These are phyloP conservation scores for Hypoxylon sp. DNA, from an alignment of 2,329 filamentous ascomycete genomes.

Conservation along the genomic window DNA sequence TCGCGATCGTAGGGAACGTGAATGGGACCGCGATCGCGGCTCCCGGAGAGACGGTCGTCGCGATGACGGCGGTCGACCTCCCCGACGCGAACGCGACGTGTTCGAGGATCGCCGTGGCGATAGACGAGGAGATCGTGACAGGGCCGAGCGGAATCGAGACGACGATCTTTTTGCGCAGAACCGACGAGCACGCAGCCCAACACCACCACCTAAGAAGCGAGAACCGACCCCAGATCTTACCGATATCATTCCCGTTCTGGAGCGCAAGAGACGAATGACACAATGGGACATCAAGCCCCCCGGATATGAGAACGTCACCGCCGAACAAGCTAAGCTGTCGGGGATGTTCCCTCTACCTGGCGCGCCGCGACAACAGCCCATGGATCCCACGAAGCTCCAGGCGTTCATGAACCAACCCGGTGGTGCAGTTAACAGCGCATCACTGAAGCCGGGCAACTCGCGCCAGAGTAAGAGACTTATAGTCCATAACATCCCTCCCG, in stretches of 20 bases:
- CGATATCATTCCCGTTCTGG: constrained; percentile 81
- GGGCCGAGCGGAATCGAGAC: constrained; percentile 60
- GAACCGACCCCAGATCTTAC: constrained; percentile 97
- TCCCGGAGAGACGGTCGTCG: constrained; percentile 59
- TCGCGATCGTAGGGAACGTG: constrained; percentile 59
- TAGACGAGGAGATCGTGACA: constrained; percentile 52
- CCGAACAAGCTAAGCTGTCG: constrained; percentile 97
- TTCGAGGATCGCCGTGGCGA: constrained; percentile 70
- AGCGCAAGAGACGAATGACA: constrained; percentile 90
- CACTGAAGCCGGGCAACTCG: constrained; percentile 91
- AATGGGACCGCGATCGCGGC: constrained; percentile 74
- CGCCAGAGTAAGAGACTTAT: constrained; percentile 94
- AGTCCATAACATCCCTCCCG: constrained; percentile 81
- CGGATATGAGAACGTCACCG: constrained; percentile 97
- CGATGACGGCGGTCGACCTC: constrained; percentile 69
- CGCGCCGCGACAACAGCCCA: constrained; percentile 91
- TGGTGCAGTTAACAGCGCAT: constrained; percentile 76
- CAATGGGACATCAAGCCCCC: constrained; percentile 99
- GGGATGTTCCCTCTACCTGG: constrained; percentile 99
- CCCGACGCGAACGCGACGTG: constrained; percentile 67
- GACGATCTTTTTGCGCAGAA: constrained; percentile 63
- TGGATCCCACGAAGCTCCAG: constrained; percentile 93
- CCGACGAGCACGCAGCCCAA: constrained; percentile 78
- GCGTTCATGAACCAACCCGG: constrained; percentile 94
- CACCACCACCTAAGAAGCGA: constrained; percentile 86